phyloP scores from a whole-genome alignment of 331 rosid species.

The Rosa hybrid region DNA sequence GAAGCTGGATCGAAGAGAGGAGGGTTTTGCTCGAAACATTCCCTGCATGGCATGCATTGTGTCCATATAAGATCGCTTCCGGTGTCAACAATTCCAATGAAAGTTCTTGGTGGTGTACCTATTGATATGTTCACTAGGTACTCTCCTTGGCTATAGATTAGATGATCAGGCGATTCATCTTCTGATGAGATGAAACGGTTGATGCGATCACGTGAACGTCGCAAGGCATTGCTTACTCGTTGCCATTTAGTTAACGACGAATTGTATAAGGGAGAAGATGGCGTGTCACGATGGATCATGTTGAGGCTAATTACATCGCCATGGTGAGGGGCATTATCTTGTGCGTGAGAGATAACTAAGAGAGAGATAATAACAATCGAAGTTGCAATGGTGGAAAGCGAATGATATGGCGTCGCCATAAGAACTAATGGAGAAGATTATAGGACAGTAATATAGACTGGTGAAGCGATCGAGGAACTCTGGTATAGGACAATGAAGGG shows the following conservation, averaged over 20 bases:
- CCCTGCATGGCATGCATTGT: background rate
- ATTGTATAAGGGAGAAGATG: slow-evolving; percentile 10
- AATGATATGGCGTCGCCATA: slow-evolving; percentile 1
- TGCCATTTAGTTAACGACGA: background rate
- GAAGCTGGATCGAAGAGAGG: background rate
- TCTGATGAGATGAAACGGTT: background rate
- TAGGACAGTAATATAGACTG: background rate
- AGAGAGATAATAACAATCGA: background rate
- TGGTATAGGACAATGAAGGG: background rate
- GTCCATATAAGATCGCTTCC: slow-evolving; percentile 8
- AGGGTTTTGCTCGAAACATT: background rate
- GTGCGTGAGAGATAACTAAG: slow-evolving; percentile 1
- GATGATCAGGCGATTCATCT: background rate
- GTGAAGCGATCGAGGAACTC: background rate
- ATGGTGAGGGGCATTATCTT: background rate
- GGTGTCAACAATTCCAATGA: slow-evolving; percentile 10
- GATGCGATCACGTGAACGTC: slow-evolving; percentile 3
- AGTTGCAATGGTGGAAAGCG: background rate
- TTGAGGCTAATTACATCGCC: background rate
- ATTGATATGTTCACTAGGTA: slow-evolving; percentile 16
- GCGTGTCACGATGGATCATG: slow-evolving; percentile 11
- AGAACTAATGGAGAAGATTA: background rate
- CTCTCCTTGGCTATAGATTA: background rate
- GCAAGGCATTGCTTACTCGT: slow-evolving; percentile 13
- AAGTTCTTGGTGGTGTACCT: slow-evolving; percentile 3